phyloP scores from a whole-genome alignment of 441 rosid genomes.

The Kokia cookei region DNA sequence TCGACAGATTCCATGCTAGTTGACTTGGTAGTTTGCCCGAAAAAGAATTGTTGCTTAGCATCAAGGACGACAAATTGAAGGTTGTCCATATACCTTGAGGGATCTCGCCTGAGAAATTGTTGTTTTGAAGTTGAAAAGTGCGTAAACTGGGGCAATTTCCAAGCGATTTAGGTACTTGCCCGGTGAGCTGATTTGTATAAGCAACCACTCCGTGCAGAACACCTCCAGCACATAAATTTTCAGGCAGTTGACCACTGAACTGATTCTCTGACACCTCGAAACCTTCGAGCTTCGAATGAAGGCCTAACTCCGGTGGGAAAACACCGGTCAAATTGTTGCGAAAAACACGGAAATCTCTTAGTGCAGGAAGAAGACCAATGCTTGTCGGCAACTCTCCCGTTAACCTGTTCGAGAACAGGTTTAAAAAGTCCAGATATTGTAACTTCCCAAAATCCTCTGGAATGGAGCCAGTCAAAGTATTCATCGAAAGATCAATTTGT shows the following conservation, averaged over 20 bases:
- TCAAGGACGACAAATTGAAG: constrained; percentile 40
- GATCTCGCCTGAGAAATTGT: constrained; percentile 70
- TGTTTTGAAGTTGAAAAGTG: constrained; percentile 55
- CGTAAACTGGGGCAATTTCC: constrained; percentile 48
- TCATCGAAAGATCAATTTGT: constrained; percentile 46
- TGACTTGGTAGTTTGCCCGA: constrained; percentile 62
- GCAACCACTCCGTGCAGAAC: constrained; percentile 57
- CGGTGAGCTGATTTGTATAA: constrained; percentile 50
- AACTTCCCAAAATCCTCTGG: constrained; percentile 56
- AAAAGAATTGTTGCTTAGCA: constrained; percentile 55
- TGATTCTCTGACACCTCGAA: constrained; percentile 60
- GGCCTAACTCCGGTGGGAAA: constrained; percentile 64
- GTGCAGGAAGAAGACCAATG: constrained; percentile 43
- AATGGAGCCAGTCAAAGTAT: constrained; percentile 59
- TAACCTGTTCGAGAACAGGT: constrained; percentile 41
- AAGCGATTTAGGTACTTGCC: constrained; percentile 59
- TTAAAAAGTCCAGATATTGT: constrained; percentile 28
- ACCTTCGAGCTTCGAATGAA: constrained; percentile 42
- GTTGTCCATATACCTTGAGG: constrained; percentile 68
- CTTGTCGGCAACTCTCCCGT: constrained; percentile 52
- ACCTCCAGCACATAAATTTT: constrained; percentile 59
- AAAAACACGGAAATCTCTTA: constrained; percentile 34
- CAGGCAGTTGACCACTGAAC: constrained; percentile 67
- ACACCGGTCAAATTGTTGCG: constrained; percentile 54
- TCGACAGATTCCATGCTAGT: constrained; percentile 55